Evolutionary conservation across 2,329 filamentous ascomycete species (phyloP).

Genomic region (Anisogramma anomala): DNA sequence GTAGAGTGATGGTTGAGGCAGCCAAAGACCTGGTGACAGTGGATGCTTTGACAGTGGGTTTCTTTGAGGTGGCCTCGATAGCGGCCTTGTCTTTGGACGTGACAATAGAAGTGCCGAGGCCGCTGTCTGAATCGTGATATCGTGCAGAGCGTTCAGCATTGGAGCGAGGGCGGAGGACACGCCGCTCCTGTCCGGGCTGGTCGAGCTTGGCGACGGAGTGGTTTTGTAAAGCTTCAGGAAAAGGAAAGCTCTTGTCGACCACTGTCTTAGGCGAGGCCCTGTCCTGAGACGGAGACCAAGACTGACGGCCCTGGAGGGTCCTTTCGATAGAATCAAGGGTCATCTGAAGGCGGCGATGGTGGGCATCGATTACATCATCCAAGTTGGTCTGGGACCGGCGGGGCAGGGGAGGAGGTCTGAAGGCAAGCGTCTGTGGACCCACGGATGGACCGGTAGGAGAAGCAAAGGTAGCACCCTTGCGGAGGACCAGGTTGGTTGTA

Average conservation of each 20-base stretch:
- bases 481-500: conserved; percentile 48
- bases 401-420: conserved; percentile 42
- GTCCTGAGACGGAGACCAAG: conserved; percentile 24
- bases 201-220: conserved; percentile 40
- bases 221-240: conserved; percentile 48
- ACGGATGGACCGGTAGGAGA: conserved; percentile 33
- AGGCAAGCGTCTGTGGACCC: conserved; percentile 24
- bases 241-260: conserved; percentile 45
- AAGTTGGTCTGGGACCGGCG: conserved; percentile 58
- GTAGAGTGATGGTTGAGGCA: conserved; percentile 36
- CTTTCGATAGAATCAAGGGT: conserved; percentile 56
- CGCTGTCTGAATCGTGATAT: conserved; percentile 74
- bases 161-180: conserved; percentile 40
- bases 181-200: conserved; percentile 32
- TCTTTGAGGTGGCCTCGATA: conserved; percentile 31
- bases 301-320: conserved; percentile 38
- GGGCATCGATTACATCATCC: conserved; percentile 60
- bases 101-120: conserved; percentile 70
- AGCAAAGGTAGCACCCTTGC: conserved; percentile 60
- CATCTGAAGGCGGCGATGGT: conserved; percentile 56
- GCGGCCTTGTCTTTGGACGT: conserved; percentile 44
- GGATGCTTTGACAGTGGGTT: conserved; percentile 31
- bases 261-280: conserved; percentile 23
- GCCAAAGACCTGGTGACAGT: conserved; percentile 52
- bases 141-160: conserved; percentile 41